These are phyloP conservation scores for Galerina marginata DNA, from an alignment of 768 basidiomycete species.

Conservation along the genomic window DNA sequence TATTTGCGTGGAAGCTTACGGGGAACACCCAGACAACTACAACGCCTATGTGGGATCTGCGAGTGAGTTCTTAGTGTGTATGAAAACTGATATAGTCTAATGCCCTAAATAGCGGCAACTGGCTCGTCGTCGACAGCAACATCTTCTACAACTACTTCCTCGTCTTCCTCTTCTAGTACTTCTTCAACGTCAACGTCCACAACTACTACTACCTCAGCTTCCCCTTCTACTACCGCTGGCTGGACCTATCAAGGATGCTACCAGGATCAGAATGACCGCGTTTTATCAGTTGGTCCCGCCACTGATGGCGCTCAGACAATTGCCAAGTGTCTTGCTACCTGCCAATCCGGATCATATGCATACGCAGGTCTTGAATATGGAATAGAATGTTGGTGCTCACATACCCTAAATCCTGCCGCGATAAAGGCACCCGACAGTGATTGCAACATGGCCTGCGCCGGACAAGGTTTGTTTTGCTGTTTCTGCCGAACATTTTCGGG, in stretches of 20 bases:
- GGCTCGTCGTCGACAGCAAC: neutral
- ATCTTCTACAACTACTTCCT: conserved; percentile 11
- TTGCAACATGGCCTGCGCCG: conserved; percentile 38
- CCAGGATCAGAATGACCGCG: conserved; percentile 25
- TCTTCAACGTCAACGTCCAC: conserved; percentile 19
- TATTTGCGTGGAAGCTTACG: conserved; percentile 11
- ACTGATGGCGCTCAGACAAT: conserved; percentile 29
- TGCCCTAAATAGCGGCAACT: conserved; percentile 15
- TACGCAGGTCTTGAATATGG: conserved; percentile 40
- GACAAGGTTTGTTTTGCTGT: conserved; percentile 21
- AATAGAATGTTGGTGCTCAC: conserved; percentile 37
- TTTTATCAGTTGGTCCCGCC: conserved; percentile 26
- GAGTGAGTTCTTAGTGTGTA: conserved; percentile 30
- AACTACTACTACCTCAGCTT: conserved; percentile 15
- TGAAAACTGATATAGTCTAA: neutral
- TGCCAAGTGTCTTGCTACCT: conserved; percentile 33
- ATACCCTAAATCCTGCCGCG: conserved; percentile 26
- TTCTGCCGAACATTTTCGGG: neutral
- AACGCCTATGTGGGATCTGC: conserved; percentile 65
- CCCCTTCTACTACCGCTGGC: conserved; percentile 20
- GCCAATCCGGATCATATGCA: conserved; percentile 28
- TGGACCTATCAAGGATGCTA: conserved; percentile 36
- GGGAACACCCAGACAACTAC: conserved; percentile 54
- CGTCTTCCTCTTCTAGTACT: conserved; percentile 21
- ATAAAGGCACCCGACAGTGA: conserved; percentile 25